Evolutionary conservation across 108 stramenopile species (phyloP).

Genomic region (Schizochytrium sp.): DNA sequence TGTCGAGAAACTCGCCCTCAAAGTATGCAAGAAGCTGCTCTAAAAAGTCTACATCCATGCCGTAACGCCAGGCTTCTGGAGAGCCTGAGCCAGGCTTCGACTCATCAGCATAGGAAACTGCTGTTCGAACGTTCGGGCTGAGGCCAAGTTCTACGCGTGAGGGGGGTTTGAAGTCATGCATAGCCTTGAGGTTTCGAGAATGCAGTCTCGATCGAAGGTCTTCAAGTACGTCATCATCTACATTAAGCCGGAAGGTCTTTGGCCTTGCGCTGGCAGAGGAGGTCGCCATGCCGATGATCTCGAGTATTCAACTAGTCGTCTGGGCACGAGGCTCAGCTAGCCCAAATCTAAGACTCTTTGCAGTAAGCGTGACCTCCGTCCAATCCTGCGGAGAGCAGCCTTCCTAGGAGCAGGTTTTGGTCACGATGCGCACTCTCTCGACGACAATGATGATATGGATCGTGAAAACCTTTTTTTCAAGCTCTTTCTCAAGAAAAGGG

Average conservation of each 20-base stretch:
- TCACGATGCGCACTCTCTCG: too few species aligned
- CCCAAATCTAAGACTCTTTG: too few species aligned
- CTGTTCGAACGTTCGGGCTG: background rate
- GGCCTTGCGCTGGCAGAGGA: background rate
- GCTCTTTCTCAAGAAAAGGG: too few species aligned
- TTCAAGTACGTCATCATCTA: constrained; percentile 16
- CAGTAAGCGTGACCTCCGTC: too few species aligned
- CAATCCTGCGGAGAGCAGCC: too few species aligned
- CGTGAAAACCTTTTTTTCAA: too few species aligned
- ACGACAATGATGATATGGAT: too few species aligned
- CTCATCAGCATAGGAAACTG: background rate
- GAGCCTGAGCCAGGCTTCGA: background rate
- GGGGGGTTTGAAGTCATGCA: background rate
- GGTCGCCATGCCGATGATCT: too few species aligned
- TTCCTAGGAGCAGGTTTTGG: too few species aligned
- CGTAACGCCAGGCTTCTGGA: constrained; percentile 8
- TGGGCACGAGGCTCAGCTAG: too few species aligned
- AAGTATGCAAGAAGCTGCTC: constrained; percentile 20
- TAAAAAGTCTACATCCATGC: background rate
- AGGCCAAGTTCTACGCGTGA: background rate
- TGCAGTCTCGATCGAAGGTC: constrained; percentile 46
- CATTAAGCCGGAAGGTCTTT: background rate
- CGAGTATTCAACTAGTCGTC: too few species aligned
- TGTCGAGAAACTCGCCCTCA: constrained; percentile 6
- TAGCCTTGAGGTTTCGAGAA: background rate